phyloP scores from a whole-genome alignment of 2,329 filamentous ascomycete species.

The Ascochyta koolunga region DNA sequence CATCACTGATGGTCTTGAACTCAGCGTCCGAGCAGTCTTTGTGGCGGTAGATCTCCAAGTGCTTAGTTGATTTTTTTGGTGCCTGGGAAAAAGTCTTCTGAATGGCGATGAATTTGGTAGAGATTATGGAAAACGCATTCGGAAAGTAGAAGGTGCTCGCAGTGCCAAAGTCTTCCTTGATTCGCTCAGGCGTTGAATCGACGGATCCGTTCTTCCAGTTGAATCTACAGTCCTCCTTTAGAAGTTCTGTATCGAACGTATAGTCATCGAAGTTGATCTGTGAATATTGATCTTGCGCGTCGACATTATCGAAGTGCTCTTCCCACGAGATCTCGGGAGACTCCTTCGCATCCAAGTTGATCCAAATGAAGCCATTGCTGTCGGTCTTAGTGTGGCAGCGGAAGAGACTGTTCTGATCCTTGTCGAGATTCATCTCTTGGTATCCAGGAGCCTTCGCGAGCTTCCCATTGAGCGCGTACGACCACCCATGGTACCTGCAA shows the following conservation, averaged over 20 bases:
- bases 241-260: background rate
- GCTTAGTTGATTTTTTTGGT: background rate
- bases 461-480: slow-evolving; percentile 50
- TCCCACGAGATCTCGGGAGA: slow-evolving; percentile 25
- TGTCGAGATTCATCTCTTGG: slow-evolving; percentile 32
- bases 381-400: slow-evolving; percentile 38
- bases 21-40: slow-evolving; percentile 62
- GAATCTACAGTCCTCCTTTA: background rate
- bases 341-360: slow-evolving; percentile 37
- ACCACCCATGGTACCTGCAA: slow-evolving; percentile 55
- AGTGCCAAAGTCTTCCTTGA: background rate
- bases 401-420: slow-evolving; percentile 38
- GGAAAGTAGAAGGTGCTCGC: background rate
- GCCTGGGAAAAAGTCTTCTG: background rate
- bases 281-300: background rate
- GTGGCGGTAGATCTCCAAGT: slow-evolving; percentile 64
- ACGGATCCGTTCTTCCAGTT: slow-evolving; percentile 3
- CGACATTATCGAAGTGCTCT: slow-evolving; percentile 6
- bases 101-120: background rate
- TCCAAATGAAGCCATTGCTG: slow-evolving; percentile 39
- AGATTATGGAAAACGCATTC: background rate
- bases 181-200: background rate
- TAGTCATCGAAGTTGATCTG: background rate
- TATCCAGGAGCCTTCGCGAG: slow-evolving; percentile 53
- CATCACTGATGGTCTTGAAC: slow-evolving; percentile 60